phyloP scores from a whole-genome alignment of 208 protist species.

The Acanthamoeba sp. region DNA sequence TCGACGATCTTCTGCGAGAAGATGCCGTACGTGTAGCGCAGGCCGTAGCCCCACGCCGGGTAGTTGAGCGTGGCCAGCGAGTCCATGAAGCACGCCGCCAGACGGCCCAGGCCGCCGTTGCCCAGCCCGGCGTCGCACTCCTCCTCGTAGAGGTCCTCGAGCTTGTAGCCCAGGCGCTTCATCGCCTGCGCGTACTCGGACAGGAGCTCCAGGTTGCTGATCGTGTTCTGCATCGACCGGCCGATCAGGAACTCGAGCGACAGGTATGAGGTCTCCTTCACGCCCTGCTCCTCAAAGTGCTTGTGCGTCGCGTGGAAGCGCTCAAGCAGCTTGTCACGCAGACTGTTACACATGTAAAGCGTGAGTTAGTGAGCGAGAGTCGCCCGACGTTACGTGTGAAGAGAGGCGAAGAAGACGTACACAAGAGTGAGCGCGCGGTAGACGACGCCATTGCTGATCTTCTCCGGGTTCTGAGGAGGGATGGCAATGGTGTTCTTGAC shows the following conservation, averaged over 20 bases:
- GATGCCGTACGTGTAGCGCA: constrained; percentile 92
- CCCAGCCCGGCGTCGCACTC: constrained; percentile 90
- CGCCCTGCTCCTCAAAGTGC: constrained; percentile 74
- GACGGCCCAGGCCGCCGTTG: constrained; percentile 90
- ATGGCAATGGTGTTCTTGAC: constrained; percentile 38
- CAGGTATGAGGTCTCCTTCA: constrained; percentile 90
- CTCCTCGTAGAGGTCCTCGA: constrained; percentile 90
- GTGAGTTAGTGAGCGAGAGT: neutral
- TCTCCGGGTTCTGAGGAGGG: constrained; percentile 32
- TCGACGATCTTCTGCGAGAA: constrained; percentile 89
- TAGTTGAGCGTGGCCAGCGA: constrained; percentile 90
- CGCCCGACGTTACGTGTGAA: neutral
- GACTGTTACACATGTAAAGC: neutral
- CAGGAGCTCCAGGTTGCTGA: constrained; percentile 86
- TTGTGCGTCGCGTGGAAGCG: constrained; percentile 49
- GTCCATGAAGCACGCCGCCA: constrained; percentile 92
- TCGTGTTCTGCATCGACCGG: constrained; percentile 86
- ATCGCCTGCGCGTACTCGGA: constrained; percentile 84
- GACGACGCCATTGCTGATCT: constrained; percentile 10
- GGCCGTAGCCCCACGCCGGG: constrained; percentile 89
- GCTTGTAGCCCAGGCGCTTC: constrained; percentile 84
- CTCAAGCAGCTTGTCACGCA: constrained; percentile 47
- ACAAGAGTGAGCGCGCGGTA: constrained; percentile 36
- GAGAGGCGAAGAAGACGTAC: neutral
- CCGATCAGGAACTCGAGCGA: constrained; percentile 91